Percentiles rank a stretch among this genome's conserved stretches.
These are phyloP conservation scores for Cucumis hystrix DNA, from an alignment of 306 rosid species.

Conservation along the genomic window DNA sequence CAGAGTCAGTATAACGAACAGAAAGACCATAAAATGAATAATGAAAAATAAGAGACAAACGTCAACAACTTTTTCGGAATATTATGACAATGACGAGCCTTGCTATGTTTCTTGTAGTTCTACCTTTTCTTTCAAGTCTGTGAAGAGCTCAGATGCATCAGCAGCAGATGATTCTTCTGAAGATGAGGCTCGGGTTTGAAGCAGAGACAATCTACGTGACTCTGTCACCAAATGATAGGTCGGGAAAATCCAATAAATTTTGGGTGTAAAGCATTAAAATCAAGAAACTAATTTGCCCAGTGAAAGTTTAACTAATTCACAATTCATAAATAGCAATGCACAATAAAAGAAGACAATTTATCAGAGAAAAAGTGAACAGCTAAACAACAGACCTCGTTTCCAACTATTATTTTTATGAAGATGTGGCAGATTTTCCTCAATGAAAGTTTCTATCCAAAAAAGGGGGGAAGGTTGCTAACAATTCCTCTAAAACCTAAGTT, in stretches of 20 bases:
- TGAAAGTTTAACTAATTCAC: not conserved
- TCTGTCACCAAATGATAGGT: constrained; percentile 17
- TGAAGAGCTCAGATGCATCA: constrained; percentile 52
- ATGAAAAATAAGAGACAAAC: constrained; percentile 6
- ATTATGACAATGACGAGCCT: not conserved
- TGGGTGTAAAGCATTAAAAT: not conserved
- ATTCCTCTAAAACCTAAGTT: not conserved
- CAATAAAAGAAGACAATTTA: not conserved
- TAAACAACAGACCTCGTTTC: not conserved
- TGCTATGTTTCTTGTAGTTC: not conserved
- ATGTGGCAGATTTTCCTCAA: not conserved
- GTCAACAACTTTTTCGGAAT: not conserved
- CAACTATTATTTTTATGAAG: not conserved
- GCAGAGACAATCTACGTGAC: constrained; percentile 35
- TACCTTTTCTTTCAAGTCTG: constrained; percentile 95
- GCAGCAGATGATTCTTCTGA: constrained; percentile 75
- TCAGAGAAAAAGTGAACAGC: not conserved
- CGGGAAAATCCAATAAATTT: not conserved
- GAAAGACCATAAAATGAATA: not conserved
- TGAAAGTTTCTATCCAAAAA: too few relatives aligned
- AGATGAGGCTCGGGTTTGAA: constrained; percentile 60
- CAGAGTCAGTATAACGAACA: not conserved
- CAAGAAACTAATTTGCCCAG: not conserved
- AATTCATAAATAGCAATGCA: not conserved
- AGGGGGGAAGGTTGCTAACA: not conserved